Percentiles rank a stretch among this genome's conserved stretches.
These are phyloP conservation scores for Radiomyces spectabilis DNA, from an alignment of 192 early-diverging fungal genomes.

Conservation along the genomic window DNA sequence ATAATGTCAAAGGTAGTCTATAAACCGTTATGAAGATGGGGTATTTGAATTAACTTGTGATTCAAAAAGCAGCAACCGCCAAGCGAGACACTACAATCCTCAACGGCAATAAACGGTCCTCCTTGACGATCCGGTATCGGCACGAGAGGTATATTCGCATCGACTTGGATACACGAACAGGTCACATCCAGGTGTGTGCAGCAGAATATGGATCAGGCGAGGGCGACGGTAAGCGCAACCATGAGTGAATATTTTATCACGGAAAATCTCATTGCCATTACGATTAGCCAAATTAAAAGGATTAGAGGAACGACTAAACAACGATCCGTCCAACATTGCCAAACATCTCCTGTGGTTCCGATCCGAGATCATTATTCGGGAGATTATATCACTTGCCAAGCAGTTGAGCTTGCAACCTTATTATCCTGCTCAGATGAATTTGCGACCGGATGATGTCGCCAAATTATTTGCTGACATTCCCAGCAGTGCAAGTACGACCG, in stretches of 20 bases:
- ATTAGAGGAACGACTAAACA: conserved; percentile 24
- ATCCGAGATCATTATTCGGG: conserved; percentile 25
- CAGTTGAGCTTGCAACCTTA: conserved; percentile 26
- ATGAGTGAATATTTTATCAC: not conserved
- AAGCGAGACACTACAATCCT: too few relatives aligned
- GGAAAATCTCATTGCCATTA: not conserved
- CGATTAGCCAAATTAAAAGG: conserved; percentile 16
- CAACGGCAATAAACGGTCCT: too few relatives aligned
- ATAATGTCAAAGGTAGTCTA: not conserved
- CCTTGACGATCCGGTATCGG: conserved; percentile 33
- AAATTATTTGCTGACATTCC: conserved; percentile 8
- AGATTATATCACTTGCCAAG: conserved; percentile 29
- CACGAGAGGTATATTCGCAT: conserved; percentile 40
- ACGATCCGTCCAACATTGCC: conserved; percentile 19
- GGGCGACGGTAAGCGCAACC: conserved; percentile 34
- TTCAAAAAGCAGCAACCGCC: too few relatives aligned
- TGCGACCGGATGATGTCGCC: conserved; percentile 21
- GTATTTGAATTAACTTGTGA: too few relatives aligned
- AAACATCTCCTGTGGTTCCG: conserved; percentile 25
- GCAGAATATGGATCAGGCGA: conserved; percentile 35
- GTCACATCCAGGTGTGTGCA: conserved; percentile 34
- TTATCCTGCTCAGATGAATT: conserved; percentile 20
- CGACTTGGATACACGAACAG: conserved; percentile 38
- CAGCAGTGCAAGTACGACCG: not conserved
- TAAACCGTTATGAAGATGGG: not conserved